phyloP scores from a whole-genome alignment of 495 filamentous ascomycete species.

The Aspergillus biplanus region DNA sequence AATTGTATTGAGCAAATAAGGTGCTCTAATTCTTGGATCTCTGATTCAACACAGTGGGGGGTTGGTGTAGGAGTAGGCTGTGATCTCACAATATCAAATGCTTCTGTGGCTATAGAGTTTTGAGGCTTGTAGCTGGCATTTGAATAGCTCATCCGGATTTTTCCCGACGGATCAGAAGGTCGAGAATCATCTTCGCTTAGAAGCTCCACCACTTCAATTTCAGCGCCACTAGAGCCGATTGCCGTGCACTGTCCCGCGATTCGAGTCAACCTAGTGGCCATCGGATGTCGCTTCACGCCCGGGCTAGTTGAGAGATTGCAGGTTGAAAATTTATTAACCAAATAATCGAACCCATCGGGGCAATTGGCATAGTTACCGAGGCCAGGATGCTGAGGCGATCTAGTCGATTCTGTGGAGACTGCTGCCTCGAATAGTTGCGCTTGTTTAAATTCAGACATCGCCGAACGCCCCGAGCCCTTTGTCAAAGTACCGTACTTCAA shows the following conservation, averaged over 20 bases:
- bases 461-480: constrained; percentile 35
- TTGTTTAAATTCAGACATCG: constrained; percentile 38
- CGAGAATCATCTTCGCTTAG: constrained; percentile 19
- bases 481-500: constrained; percentile 51
- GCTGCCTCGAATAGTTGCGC: constrained; percentile 39
- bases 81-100: constrained; percentile 5
- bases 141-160: constrained; percentile 30
- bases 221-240: constrained; percentile 15
- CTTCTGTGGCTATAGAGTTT: constrained; percentile 13
- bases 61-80: constrained; percentile 2
- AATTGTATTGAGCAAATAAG: constrained; percentile 24
- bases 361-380: constrained; percentile 12
- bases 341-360: constrained; percentile 32
- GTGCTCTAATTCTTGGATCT: constrained; percentile 27
- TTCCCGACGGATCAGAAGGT: constrained; percentile 1
- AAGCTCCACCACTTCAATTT: constrained; percentile 23
- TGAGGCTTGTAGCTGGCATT: constrained; percentile 20
- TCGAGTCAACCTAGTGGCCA: constrained; percentile 16
- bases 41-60: neutral
- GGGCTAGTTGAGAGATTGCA: constrained; percentile 28
- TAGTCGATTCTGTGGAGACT: constrained; percentile 24
- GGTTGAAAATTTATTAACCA: constrained; percentile 35
- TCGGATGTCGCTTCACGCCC: constrained; percentile 32
- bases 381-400: constrained; percentile 15
- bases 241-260: constrained; percentile 20